Base-by-base conservation (phyloP, 2,329 filamentous ascomycete genomes). In the Trichoderma guizhouense region DNA sequence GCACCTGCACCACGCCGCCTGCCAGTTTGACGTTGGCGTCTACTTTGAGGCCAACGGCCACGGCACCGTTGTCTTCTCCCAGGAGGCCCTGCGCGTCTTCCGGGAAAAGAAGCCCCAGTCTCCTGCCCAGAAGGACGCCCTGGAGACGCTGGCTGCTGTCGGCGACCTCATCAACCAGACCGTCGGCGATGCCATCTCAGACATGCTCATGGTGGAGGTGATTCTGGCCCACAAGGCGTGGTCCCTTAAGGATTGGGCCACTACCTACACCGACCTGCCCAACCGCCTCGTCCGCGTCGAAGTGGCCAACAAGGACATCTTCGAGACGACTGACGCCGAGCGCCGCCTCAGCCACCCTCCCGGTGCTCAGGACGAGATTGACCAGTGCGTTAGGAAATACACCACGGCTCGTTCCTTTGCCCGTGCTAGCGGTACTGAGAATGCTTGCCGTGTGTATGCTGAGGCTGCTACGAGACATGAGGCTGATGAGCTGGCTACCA, bases 41-140 rank as follows among this genome's bases (percentile, higher is more conserved):
- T 99, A 99, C 85, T 99, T 99, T 78, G 96, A 99, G 85, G 96
- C 96, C 75, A 99, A 99, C 80, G 96, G 96, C 34, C 96, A 99
- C 82, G 96, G 96, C 75, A 99, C 96, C 11, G 92, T 98, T 43
- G 91, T 98, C 69, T 99, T 99, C 86, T 97, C 93, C 1, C 89
- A 92, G 72, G 90, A 93, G 72, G 95, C 95, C 5, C 85, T 95
- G 61, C 91, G 92, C 76, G 87, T 89, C 63, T 97, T 99, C 83
- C 88, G 87, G 76, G 92, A 89, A 77, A 92, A 92, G 73, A 88
- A 94, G 79, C 95, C 96, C 7, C 92, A 97, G 81, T 97, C 94
- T 0, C 95, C 96, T 0, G 95, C 93, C 7, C 95, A 98, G 82
- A 93, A 95, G 80, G 92, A 94, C 77, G 93, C 95, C 2, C 88